Conservation (phyloP, 2,329 filamentous ascomycete species). For the Calonectria hawksworthii region DNA sequence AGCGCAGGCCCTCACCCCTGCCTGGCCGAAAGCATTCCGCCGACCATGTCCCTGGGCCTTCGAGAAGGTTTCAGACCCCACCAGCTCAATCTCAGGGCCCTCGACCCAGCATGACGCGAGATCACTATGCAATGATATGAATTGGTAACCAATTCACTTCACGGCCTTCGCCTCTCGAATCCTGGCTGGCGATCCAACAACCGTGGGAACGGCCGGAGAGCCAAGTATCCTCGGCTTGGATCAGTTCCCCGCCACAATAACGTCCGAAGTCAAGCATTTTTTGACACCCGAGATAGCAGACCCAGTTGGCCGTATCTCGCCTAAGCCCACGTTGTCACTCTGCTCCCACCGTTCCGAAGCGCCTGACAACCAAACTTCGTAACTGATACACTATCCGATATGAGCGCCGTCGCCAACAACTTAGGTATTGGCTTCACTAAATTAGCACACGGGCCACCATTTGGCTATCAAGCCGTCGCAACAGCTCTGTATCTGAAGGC, state of each 20-base stretch:
- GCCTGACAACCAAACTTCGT: conserved; percentile 6
- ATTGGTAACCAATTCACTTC: conserved; percentile 37
- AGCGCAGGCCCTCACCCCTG: conserved; percentile 41
- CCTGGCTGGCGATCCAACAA: conserved; percentile 44
- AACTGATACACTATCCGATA: conserved; percentile 15
- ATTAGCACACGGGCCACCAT: conserved; percentile 29
- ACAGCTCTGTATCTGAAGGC: neutral
- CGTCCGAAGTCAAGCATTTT: conserved; percentile 13
- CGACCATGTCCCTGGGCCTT: conserved; percentile 50
- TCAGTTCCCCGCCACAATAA: conserved; percentile 27
- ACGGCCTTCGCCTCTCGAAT: conserved; percentile 35
- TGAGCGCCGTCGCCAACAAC: conserved; percentile 22
- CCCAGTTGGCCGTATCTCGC: conserved; percentile 10
- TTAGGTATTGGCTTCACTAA: conserved; percentile 35
- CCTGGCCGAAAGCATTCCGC: conserved; percentile 43
- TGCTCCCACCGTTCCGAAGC: neutral
- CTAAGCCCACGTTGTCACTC: conserved; percentile 12
- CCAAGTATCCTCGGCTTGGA: conserved; percentile 30
- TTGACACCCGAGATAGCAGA: conserved; percentile 3
- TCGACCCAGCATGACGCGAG: conserved; percentile 44
- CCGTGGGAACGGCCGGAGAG: conserved; percentile 21
- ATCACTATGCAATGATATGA: conserved; percentile 45
- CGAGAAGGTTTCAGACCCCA: conserved; percentile 48
- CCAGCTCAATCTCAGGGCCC: conserved; percentile 33
- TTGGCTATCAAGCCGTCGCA: neutral